Evolutionary conservation across 345 rosid genomes (phyloP), one percentile per base, ranked within the genome.

Genomic region (Turritis glabra): DNA sequence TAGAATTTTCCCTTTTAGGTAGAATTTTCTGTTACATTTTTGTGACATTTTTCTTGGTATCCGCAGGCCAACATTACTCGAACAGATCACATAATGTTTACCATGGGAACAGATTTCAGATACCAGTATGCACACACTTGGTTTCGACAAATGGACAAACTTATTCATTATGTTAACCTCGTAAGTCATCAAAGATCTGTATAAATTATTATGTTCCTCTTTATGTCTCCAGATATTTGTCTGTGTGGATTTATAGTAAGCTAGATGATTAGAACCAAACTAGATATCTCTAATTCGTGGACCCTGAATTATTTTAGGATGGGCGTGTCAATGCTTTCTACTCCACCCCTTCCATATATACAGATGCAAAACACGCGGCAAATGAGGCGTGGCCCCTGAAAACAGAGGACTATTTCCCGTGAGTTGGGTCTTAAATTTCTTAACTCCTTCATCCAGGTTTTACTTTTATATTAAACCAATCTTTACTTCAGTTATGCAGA

Each of bases 31-130:
- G 23, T 43, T 12, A 27, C 67, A 23, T 26, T n/a, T 67, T 65
- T 40, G 38, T 73, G 41, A 72, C 72, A 32, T 43, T 32, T 19
- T 35, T 61, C 33, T 22, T 64, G 64, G 51, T 26, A 35, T 53
- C 82, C 48, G 44, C 90, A 95, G 99, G 97, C 97, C 60, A 92
- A 95, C 82, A 88, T 92, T 66, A 95, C 99, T 59, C 82, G 90
- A 69, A 81, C 90, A 58, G 76, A 95, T 82, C 99, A 95, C 62
- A 80, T 95, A 64, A 95, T 95, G 99, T 95, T 87, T 82, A 90
- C 97, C 52, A 90, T 95, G 99, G 99, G 99, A 81, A 91, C 99
- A 64, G 99, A 95, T 84, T 95, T 95, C 81, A 86, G 83, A 77
- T 95, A 92, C 83, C 97, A 95, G 77, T 95, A 92, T 78, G 97